Conservation (phyloP, 495 filamentous ascomycete genomes). For the Trichoderma gamsii region DNA sequence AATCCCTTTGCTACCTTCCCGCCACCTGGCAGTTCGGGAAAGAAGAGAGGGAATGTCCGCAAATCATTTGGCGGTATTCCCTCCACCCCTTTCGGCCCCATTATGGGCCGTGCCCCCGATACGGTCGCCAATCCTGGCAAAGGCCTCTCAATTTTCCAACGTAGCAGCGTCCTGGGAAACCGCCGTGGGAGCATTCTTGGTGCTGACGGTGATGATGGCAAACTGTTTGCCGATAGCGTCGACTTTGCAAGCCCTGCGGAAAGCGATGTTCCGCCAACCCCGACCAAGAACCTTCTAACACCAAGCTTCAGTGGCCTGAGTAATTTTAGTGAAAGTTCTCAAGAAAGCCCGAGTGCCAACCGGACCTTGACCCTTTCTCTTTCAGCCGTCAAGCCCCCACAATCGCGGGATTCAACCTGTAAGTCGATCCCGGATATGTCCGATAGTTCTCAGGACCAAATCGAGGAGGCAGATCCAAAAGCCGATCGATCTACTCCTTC, state of each 20-base stretch:
- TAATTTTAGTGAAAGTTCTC: constrained; percentile 25
- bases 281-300: constrained; percentile 65
- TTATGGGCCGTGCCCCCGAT: constrained; percentile 23
- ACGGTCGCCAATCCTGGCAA: constrained; percentile 39
- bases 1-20: constrained; percentile 60
- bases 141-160: constrained; percentile 35
- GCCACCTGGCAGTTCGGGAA: constrained; percentile 50
- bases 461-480: constrained; percentile 19
- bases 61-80: constrained; percentile 14
- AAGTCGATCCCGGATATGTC: constrained; percentile 34
- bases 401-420: constrained; percentile 31
- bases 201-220: constrained; percentile 64
- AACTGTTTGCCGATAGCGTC: constrained; percentile 46
- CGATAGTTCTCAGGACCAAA: constrained; percentile 17
- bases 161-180: constrained; percentile 33
- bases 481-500: constrained; percentile 6
- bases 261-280: constrained; percentile 84
- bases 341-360: constrained; percentile 26
- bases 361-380: constrained; percentile 24
- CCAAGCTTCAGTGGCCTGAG: constrained; percentile 24
- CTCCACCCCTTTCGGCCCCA: constrained; percentile 44
- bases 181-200: constrained; percentile 69
- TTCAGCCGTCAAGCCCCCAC: constrained; percentile 23
- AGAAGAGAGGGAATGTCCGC: constrained; percentile 25
- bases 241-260: constrained; percentile 49